Evolutionary conservation across 31 red algal species (phyloP), one percentile per base, ranked within the genome.

Genomic region (Porphyra umbilicalis): DNA sequence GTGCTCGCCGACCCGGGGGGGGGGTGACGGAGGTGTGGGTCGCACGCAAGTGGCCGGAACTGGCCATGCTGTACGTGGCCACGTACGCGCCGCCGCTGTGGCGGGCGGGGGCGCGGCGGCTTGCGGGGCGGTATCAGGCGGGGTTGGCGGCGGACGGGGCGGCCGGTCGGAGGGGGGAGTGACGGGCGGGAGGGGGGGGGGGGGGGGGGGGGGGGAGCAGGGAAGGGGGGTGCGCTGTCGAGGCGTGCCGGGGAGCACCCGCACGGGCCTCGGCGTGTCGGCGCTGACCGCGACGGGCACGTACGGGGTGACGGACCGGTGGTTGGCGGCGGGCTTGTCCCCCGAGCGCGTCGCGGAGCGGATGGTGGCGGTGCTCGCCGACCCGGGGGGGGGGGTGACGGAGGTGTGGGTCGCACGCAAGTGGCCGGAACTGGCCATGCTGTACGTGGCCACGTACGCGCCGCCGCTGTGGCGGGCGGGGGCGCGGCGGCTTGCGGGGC

Each of bases 211-310:
- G n/a, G n/a, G n/a, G n/a, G n/a, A n/a, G n/a, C n/a, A n/a, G n/a
- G n/a, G n/a, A n/a, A n/a, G n/a, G n/a, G n/a, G n/a, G n/a, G n/a
- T n/a, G n/a, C n/a, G n/a, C n/a, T n/a, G n/a, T n/a, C n/a, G n/a
- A n/a, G n/a, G n/a, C n/a, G n/a, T n/a, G n/a, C n/a, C n/a, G n/a
- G 92, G 92, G 75, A 86, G 85, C 78, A 85, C 91, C 39, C 81
- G 81, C 33, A 95, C 92, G 30, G 77, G 74, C 30, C 83, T 91
- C 82, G 74, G 79, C 16, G 46, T 82, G 16, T 79, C 85, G 81
- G 92, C 92, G 2, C 71, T 95, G 79, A 75, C 46, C 30, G 38
- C 81, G 10, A 88, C 82, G 35, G 92, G 92, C 30, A 90, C 82
- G 83, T 78, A 78, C 79, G 87, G 87, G 11, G 83, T 32, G 68